phyloP scores from a whole-genome alignment of 2,329 filamentous ascomycete species.

The Aspergillus sp. region DNA sequence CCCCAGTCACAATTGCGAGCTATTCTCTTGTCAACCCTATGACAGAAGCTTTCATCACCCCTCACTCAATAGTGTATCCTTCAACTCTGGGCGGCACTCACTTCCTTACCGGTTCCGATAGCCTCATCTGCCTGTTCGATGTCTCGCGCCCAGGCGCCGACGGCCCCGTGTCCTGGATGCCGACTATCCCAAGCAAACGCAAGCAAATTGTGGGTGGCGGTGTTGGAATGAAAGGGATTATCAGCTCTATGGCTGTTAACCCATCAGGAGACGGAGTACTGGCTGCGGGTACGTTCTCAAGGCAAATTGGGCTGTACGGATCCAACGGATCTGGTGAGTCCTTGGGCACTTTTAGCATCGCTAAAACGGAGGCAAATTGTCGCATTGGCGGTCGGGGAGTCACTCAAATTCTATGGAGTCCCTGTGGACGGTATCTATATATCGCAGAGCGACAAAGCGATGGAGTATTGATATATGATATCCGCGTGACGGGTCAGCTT shows the following conservation, averaged over 20 bases:
- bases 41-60: constrained; percentile 56
- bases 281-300: constrained; percentile 57
- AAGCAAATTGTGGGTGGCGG: constrained; percentile 46
- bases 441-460: constrained; percentile 57
- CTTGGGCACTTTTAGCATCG: constrained; percentile 51
- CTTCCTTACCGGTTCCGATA: constrained; percentile 58
- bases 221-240: constrained; percentile 54
- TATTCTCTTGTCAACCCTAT: constrained; percentile 55
- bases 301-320: constrained; percentile 57
- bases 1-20: constrained; percentile 45
- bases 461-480: constrained; percentile 57
- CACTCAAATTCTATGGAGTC: constrained; percentile 56
- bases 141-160: constrained; percentile 44
- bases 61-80: constrained; percentile 55
- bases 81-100: constrained; percentile 41
- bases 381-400: constrained; percentile 52
- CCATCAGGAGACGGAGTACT: constrained; percentile 45
- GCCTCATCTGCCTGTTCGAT: constrained; percentile 56
- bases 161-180: constrained; percentile 45
- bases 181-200: constrained; percentile 50
- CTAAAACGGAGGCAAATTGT: constrained; percentile 35
- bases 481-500: constrained; percentile 52
- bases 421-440: constrained; percentile 57
- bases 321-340: constrained; percentile 47
- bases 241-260: constrained; percentile 52